These are phyloP conservation scores for Russula earlei DNA, from an alignment of 768 basidiomycete genomes.

Conservation along the genomic window DNA sequence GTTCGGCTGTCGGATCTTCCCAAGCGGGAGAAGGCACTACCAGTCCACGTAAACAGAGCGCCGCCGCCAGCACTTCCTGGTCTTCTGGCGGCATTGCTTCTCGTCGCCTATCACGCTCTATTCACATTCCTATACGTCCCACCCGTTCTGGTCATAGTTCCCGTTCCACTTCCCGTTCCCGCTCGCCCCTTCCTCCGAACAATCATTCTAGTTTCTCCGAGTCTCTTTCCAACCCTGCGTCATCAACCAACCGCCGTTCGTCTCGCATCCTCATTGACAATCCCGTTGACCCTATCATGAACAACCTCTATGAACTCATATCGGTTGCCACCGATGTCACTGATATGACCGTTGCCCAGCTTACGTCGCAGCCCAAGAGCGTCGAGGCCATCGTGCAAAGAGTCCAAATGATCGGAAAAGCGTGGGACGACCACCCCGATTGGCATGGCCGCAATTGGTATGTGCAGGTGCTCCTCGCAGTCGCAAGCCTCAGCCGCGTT, in stretches of 20 bases:
- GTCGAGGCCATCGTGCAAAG: constrained; percentile 84
- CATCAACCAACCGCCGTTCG: constrained; percentile 52
- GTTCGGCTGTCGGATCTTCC: constrained; percentile 34
- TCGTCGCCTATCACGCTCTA: constrained; percentile 76
- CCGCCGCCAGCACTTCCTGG: constrained; percentile 22
- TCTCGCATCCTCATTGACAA: constrained; percentile 80
- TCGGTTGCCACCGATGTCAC: constrained; percentile 86
- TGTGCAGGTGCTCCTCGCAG: constrained; percentile 89
- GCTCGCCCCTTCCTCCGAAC: constrained; percentile 80
- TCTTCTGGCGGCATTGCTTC: constrained; percentile 38
- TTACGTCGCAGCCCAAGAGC: constrained; percentile 76
- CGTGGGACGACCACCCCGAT: constrained; percentile 97
- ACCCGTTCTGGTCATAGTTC: constrained; percentile 75
- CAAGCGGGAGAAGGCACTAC: constrained; percentile 39
- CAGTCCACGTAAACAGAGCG: constrained; percentile 51
- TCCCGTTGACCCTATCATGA: constrained; percentile 83
- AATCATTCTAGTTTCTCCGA: constrained; percentile 60
- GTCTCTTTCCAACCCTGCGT: constrained; percentile 23
- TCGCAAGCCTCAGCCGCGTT: constrained; percentile 91
- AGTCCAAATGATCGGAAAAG: constrained; percentile 84
- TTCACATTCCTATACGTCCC: constrained; percentile 62
- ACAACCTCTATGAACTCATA: constrained; percentile 85
- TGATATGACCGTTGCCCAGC: constrained; percentile 80
- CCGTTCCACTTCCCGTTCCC: constrained; percentile 88
- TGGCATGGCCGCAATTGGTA: constrained; percentile 99